Evolutionary conservation across 257 asterid genomes (phyloP).

Genomic region (Gynochthodes officinalis): DNA sequence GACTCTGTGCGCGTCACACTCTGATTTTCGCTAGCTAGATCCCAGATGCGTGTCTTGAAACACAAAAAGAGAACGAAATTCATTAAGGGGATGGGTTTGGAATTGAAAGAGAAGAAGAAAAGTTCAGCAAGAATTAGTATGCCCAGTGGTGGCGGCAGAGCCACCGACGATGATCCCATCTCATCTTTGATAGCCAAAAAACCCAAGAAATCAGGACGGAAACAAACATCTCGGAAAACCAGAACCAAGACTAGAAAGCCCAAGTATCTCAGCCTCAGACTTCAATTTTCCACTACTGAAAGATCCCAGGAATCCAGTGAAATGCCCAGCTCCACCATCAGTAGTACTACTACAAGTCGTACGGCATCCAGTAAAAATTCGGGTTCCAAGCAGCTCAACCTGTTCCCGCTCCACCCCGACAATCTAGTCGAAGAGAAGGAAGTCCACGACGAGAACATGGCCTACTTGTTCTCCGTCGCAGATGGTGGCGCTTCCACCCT

Average conservation of each 20-base stretch:
- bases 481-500: conserved; percentile 68
- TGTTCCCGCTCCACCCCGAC: conserved; percentile 53
- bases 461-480: conserved; percentile 56
- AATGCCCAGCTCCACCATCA: conserved; percentile 14
- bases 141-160: background rate
- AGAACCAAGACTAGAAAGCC: conserved; percentile 46
- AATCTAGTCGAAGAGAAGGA: conserved; percentile 36
- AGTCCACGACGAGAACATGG: conserved; percentile 68
- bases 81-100: background rate
- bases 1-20: conserved; percentile 13
- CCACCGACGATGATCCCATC: background rate
- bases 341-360: background rate
- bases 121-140: background rate
- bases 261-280: conserved; percentile 75
- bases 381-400: conserved; percentile 27
- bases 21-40: too few relatives aligned
- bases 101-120: background rate
- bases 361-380: background rate
- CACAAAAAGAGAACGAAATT: too few relatives aligned
- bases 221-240: conserved; percentile 19
- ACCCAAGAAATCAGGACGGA: conserved; percentile 9
- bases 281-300: conserved; percentile 41
- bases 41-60: too few relatives aligned
- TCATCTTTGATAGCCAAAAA: conserved; percentile 6
- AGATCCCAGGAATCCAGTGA: conserved; percentile 16